Base-by-base conservation (phyloP, 441 rosid species). In the Populus hybrid region DNA sequence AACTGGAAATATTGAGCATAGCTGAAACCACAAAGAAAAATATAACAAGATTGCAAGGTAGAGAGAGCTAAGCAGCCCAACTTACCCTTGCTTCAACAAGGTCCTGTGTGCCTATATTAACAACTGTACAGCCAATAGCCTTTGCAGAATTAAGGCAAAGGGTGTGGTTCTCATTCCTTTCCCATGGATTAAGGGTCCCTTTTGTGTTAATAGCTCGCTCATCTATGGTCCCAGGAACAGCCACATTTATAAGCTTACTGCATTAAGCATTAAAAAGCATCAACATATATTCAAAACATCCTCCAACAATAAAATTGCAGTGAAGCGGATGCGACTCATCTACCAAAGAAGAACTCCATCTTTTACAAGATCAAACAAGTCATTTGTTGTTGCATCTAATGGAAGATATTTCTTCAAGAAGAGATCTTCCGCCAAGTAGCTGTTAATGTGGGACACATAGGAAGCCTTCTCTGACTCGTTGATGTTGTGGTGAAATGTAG, bases 41-140 rank as follows among this genome's bases (percentile, higher is more conserved):
- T 75, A 78, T 23, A 23, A 64, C 23, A 23, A 18, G 40, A 26
- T 69, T 28, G 61, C 32, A 67, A 34, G 8, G 65, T 26, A 0
- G 26, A 26, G 46, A 12, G 53, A 73, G 61, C 50, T 23, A 73
- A 36, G 50, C 36, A 77, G 66, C 63, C 23, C 14, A 57, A 83
- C 98, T 88, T 82, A 97, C 98, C 84, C 98, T 93, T 76, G 90
- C 99, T 91, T 94, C 98, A 80, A 87, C 91, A 72, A 97, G 87
- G 84, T 97, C 99, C 70, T 94, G 94, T 16, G 97, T 88, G 40
- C 99, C 99, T 65, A 97, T 97, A 82, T 97, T 97, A 53, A 97
- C 99, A 76, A 97, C 98, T 0, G 98, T 97, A 83, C 99, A 94
- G 40, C 99, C 99, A 81, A 97, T 97, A 70, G 99, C 99, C 84